A percentile compares a stretch with the other conserved stretches of the same genome.
Conservation (phyloP, 768 basidiomycete species). For the Serendipita sp. region DNA sequence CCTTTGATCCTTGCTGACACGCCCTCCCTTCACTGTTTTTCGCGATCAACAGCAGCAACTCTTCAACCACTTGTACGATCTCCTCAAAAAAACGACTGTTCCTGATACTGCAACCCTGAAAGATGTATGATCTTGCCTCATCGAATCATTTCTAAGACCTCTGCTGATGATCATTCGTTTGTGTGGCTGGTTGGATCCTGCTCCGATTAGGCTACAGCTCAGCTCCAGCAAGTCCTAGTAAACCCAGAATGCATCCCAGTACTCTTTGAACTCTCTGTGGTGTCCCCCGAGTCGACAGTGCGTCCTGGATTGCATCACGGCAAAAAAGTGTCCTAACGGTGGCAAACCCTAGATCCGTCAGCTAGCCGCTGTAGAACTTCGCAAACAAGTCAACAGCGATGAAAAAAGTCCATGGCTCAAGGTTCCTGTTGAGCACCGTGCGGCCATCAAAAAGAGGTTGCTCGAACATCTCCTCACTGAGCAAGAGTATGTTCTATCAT, state of each 20-base stretch:
- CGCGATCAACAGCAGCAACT: conserved; percentile 26
- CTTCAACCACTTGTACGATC: conserved; percentile 66
- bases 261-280: conserved; percentile 72
- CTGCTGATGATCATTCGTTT: conserved; percentile 10
- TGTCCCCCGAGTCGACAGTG: conserved; percentile 69
- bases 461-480: conserved; percentile 66
- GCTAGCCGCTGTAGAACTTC: conserved; percentile 89
- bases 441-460: conserved; percentile 71
- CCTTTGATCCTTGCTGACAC: neutral
- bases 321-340: neutral
- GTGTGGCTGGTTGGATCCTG: conserved; percentile 6
- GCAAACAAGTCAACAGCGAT: conserved; percentile 74
- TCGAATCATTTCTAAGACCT: conserved; percentile 12
- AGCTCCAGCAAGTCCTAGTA: conserved; percentile 78
- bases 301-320: conserved; percentile 20
- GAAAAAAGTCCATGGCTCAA: conserved; percentile 72
- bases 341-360: conserved; percentile 60
- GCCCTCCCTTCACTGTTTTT: neutral
- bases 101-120: conserved; percentile 84
- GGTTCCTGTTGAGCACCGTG: conserved; percentile 48
- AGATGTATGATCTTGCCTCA: conserved; percentile 40
- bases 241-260: conserved; percentile 80
- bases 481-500: conserved; percentile 35
- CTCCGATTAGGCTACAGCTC: conserved; percentile 60
- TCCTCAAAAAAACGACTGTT: conserved; percentile 71